phyloP scores from a whole-genome alignment of 306 rosid species.

The Sicyos baderoa region DNA sequence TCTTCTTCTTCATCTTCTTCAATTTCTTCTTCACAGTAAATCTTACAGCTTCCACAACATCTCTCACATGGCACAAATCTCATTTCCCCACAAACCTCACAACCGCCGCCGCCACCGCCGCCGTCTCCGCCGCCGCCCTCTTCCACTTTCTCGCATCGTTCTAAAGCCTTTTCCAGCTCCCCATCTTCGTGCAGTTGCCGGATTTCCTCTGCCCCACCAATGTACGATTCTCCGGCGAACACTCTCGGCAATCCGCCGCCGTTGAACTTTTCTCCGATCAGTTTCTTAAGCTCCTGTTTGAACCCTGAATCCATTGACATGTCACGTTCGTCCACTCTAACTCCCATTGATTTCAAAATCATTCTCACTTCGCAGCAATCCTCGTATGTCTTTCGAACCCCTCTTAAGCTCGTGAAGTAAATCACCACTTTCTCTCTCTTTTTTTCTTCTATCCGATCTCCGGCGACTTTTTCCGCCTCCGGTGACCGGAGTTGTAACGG shows the following conservation, averaged over 20 bases:
- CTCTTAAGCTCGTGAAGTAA: slow-evolving; percentile 75
- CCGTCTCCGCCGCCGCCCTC: slow-evolving; percentile 20
- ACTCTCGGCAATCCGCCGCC: slow-evolving; percentile 65
- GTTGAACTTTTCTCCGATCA: slow-evolving; percentile 31
- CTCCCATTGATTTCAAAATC: slow-evolving; percentile 52
- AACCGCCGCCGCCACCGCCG: slow-evolving; percentile 19
- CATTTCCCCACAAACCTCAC: slow-evolving; percentile 81
- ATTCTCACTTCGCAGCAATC: slow-evolving; percentile 68
- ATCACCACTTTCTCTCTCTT: slow-evolving; percentile 41
- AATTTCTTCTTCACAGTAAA: slow-evolving; percentile 35
- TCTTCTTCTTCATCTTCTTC: slow-evolving; percentile 14
- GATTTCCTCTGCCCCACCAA: slow-evolving; percentile 84
- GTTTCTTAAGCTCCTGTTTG: slow-evolving; percentile 69
- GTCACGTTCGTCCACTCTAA: slow-evolving; percentile 70
- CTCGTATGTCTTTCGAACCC: slow-evolving; percentile 83
- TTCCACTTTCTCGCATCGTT: slow-evolving; percentile 41
- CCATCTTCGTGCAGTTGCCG: slow-evolving; percentile 63
- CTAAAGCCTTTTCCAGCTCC: slow-evolving; percentile 58
- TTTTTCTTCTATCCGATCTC: neutral
- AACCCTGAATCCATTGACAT: slow-evolving; percentile 86
- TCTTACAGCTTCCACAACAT: slow-evolving; percentile 85
- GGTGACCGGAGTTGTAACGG: no score
- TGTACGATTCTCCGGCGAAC: slow-evolving; percentile 48
- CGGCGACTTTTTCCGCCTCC: neutral
- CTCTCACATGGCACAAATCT: slow-evolving; percentile 87